phyloP scores from a whole-genome alignment of 148 eudicot genomes.

The Fagopyrum tataricum region DNA sequence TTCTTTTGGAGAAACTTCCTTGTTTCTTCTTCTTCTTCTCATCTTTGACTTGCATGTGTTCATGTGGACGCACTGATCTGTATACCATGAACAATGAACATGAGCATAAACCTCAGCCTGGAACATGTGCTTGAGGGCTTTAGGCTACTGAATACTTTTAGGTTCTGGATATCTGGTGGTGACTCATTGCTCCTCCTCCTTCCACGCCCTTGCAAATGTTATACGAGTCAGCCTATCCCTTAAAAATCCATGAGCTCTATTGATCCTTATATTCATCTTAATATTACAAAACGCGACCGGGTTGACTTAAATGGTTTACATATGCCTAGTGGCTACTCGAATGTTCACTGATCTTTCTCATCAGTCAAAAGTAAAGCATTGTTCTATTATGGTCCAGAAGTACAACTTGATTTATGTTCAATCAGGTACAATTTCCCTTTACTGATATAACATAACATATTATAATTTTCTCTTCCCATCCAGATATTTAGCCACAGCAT shows the following conservation, averaged over 20 bases:
- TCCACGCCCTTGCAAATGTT: neutral
- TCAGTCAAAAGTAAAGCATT: neutral
- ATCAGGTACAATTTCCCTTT: neutral
- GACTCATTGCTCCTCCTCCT: no score
- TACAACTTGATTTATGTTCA: neutral
- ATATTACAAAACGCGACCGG: neutral
- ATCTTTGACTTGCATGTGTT: no score
- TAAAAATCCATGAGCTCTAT: neutral
- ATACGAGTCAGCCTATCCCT: neutral
- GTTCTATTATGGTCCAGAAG: neutral
- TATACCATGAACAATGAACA: no score
- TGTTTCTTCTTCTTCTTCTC: no score
- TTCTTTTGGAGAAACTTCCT: no score
- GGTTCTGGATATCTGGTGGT: no score
- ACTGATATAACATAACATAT: neutral
- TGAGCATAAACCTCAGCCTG: no score
- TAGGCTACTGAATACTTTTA: no score
- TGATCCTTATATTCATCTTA: neutral
- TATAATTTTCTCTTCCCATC: conserved; percentile 12
- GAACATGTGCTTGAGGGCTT: no score
- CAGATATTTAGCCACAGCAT: conserved; percentile 96
- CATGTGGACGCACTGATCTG: no score
- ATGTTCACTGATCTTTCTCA: neutral
- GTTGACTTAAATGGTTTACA: neutral
- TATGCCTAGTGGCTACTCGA: neutral